phyloP scores from a whole-genome alignment of 2,329 filamentous ascomycete species.

The Byssothecium circinans region DNA sequence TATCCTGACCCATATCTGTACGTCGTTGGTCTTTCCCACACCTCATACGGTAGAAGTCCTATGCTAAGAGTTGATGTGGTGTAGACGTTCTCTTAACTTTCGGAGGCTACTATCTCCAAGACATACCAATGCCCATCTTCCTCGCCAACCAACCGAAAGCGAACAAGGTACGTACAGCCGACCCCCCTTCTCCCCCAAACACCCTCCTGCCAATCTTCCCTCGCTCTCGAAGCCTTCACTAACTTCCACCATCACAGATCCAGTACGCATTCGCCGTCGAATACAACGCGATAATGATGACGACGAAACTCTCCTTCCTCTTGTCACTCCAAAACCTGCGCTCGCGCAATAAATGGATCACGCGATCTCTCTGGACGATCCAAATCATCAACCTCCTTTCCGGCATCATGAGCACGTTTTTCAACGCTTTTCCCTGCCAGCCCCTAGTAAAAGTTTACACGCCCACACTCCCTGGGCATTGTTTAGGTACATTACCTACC shows the following conservation, averaged over 20 bases:
- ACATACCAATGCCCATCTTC: slow-evolving; percentile 11
- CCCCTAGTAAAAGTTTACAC: slow-evolving; percentile 18
- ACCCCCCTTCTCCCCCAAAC: no score
- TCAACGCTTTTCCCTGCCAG: slow-evolving; percentile 17
- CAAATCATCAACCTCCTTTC: slow-evolving; percentile 20
- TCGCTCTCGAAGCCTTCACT: no score
- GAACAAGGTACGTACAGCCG: no score
- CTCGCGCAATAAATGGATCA: slow-evolving; percentile 17
- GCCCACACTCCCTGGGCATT: slow-evolving; percentile 15
- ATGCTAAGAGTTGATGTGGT: no score
- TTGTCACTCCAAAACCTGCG: slow-evolving; percentile 24
- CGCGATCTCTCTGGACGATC: slow-evolving; percentile 17
- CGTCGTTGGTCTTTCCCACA: neutral
- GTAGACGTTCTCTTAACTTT: slow-evolving; percentile 14
- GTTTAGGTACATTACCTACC: no score
- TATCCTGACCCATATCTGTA: slow-evolving; percentile 21
- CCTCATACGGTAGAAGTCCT: no score
- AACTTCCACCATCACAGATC: slow-evolving; percentile 3
- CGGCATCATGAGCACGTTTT: slow-evolving; percentile 13
- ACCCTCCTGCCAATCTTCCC: no score
- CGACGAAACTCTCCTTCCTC: slow-evolving; percentile 25
- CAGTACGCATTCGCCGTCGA: slow-evolving; percentile 19
- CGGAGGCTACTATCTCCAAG: slow-evolving; percentile 18
- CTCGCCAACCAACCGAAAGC: slow-evolving; percentile 1
- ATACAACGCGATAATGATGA: slow-evolving; percentile 22